Percentiles rank a stretch among this genome's conserved stretches.
These are phyloP conservation scores for Monarda citriodora DNA, from an alignment of 305 asterid species.

Conservation along the genomic window DNA sequence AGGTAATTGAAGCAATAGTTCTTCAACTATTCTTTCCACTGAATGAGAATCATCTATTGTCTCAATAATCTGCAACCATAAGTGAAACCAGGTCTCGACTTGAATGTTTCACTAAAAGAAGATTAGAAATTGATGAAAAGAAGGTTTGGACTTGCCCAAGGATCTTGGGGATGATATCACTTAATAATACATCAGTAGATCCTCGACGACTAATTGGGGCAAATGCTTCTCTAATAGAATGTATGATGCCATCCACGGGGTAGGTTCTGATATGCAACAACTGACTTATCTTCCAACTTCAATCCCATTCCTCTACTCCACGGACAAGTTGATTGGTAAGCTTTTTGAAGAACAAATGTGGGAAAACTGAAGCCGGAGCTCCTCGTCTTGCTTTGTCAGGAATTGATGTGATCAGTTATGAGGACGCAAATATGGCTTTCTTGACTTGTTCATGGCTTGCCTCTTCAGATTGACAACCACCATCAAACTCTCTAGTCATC, in stretches of 20 bases:
- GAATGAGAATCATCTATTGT: slow-evolving; percentile 84
- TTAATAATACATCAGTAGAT: slow-evolving; percentile 63
- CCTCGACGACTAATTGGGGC: slow-evolving; percentile 95
- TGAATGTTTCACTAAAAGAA: slow-evolving; percentile 33
- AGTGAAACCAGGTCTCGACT: slow-evolving; percentile 62
- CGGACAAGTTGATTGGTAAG: slow-evolving; percentile 71
- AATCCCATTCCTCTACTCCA: slow-evolving; percentile 77
- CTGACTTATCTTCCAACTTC: slow-evolving; percentile 35
- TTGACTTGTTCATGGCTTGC: slow-evolving; percentile 48
- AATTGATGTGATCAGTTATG: slow-evolving; percentile 85
- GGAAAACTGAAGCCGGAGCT: slow-evolving; percentile 65
- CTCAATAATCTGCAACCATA: slow-evolving; percentile 85
- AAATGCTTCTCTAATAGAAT: slow-evolving; percentile 75
- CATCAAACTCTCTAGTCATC: slow-evolving; percentile 55
- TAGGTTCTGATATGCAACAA: slow-evolving; percentile 24
- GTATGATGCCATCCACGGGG: slow-evolving; percentile 36
- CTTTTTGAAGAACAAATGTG: slow-evolving; percentile 81
- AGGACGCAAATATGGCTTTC: slow-evolving; percentile 52
- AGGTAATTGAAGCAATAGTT: slow-evolving; percentile 74
- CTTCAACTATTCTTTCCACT: slow-evolving; percentile 93
- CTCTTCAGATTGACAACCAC: slow-evolving; percentile 41
- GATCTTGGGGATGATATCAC: slow-evolving; percentile 59
- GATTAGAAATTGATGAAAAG: slow-evolving; percentile 43
- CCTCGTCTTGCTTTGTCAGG: slow-evolving; percentile 91
- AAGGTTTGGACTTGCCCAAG: slow-evolving; percentile 51